Conservation (phyloP, 768 basidiomycete species). For the Solioccasus polychromus region DNA sequence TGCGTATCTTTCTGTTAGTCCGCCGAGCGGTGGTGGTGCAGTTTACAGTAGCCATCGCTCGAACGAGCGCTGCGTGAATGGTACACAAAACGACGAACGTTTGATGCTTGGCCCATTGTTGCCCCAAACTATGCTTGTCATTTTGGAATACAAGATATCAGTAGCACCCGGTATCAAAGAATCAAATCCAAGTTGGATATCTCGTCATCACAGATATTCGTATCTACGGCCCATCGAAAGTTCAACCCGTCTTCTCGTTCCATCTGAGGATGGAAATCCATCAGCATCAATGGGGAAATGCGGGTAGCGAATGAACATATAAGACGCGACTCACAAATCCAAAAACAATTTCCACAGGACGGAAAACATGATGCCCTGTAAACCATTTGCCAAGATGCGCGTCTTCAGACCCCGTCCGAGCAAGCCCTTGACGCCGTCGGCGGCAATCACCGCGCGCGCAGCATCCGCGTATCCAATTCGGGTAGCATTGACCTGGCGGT, state of each 20-base stretch:
- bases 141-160: not conserved
- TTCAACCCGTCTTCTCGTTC: conserved; percentile 32
- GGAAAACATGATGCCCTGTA: conserved; percentile 90
- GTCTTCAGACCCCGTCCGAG: conserved; percentile 91
- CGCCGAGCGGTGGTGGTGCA: no score
- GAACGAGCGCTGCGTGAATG: no score
- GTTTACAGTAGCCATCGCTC: no score
- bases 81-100: no score
- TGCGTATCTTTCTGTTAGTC: no score
- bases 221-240: not conserved
- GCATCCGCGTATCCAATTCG: conserved; percentile 78
- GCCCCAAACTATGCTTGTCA: no score
- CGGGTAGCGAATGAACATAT: not conserved
- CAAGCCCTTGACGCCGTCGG: conserved; percentile 75
- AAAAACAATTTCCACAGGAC: conserved; percentile 89
- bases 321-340: conserved; percentile 64
- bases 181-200: conserved; percentile 1
- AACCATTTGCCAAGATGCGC: conserved; percentile 82
- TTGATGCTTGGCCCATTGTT: no score
- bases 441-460: conserved; percentile 68
- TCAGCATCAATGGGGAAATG: no score
- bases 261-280: conserved; percentile 21
- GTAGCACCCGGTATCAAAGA: not conserved
- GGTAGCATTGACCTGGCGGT: conserved; percentile 84
- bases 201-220: not conserved